phyloP scores from a whole-genome alignment of 2,329 filamentous ascomycete species.

The Shiraia bambusicola region DNA sequence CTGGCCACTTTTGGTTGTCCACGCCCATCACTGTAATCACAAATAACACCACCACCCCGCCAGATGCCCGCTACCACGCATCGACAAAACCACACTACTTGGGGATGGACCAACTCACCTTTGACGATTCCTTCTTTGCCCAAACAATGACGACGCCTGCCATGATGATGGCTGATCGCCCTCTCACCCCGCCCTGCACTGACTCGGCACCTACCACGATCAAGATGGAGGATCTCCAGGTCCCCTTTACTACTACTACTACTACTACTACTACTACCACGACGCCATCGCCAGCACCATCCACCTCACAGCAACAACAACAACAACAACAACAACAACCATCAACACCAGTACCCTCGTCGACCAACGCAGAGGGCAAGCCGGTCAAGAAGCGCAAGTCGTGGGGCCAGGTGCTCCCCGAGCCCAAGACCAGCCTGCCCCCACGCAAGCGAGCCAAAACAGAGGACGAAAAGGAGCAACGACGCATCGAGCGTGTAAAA shows the following conservation, averaged over 20 bases:
- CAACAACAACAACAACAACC: conserved; percentile 22
- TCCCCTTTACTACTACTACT: conserved; percentile 25
- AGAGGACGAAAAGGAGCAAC: conserved; percentile 97
- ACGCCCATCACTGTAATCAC: conserved; percentile 23
- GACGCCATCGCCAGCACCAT: conserved; percentile 18
- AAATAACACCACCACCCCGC: conserved; percentile 28
- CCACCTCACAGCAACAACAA: conserved; percentile 21
- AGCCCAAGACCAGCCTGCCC: conserved; percentile 93
- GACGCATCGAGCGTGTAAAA: conserved; percentile 93
- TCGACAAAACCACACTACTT: conserved; percentile 26
- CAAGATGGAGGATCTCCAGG: conserved; percentile 47
- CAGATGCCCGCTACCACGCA: conserved; percentile 37
- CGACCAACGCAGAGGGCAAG: conserved; percentile 50
- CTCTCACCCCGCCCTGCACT: conserved; percentile 26
- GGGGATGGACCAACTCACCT: conserved; percentile 31
- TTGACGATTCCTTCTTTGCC: conserved; percentile 18
- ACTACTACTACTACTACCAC: too few species aligned
- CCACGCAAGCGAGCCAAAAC: conserved; percentile 98
- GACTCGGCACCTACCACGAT: conserved; percentile 38
- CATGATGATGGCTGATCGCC: conserved; percentile 27
- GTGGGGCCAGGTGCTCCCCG: conserved; percentile 95
- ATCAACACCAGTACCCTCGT: conserved; percentile 22
- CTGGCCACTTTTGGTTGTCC: conserved; percentile 29
- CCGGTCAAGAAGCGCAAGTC: conserved; percentile 92
- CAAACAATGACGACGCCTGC: conserved; percentile 28